phyloP scores from a whole-genome alignment of 306 rosid species.

The Castanea mollissima region DNA sequence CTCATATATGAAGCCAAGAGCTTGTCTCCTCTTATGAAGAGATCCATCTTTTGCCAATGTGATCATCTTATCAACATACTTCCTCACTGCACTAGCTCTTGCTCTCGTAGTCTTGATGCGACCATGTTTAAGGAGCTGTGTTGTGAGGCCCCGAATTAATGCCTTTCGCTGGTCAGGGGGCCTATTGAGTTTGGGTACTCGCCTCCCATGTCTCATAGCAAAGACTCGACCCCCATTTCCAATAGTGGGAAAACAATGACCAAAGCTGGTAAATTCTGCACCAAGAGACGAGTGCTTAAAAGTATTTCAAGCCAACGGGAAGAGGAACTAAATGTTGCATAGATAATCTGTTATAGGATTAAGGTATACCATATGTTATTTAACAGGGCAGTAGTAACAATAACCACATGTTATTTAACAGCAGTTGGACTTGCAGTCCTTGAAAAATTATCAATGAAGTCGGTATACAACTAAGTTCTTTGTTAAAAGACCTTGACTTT shows the following conservation, averaged over 20 bases:
- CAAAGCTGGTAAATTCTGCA: slow-evolving; percentile 55
- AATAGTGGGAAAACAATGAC: slow-evolving; percentile 42
- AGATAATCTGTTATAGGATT: background rate
- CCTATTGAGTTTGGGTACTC: slow-evolving; percentile 89
- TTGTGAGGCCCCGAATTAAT: slow-evolving; percentile 85
- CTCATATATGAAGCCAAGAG: slow-evolving; percentile 89
- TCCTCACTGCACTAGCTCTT: slow-evolving; percentile 94
- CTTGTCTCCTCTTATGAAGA: slow-evolving; percentile 97
- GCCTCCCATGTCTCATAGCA: slow-evolving; percentile 94
- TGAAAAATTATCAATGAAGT: background rate
- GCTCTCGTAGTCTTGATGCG: slow-evolving; percentile 94
- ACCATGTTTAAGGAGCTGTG: slow-evolving; percentile 89
- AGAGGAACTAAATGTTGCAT: slow-evolving; percentile 5
- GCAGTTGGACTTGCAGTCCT: background rate
- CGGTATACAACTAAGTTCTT: background rate
- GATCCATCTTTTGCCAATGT: slow-evolving; percentile 90
- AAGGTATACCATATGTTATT: background rate
- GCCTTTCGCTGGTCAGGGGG: slow-evolving; percentile 96
- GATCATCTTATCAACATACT: slow-evolving; percentile 92
- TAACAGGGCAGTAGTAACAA: background rate
- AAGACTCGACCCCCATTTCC: slow-evolving; percentile 67
- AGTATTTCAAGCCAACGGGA: slow-evolving; percentile 10
- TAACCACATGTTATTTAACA: background rate
- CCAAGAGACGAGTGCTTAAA: slow-evolving; percentile 15
- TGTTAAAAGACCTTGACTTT: too few relatives aligned